phyloP scores from a whole-genome alignment of 805 yeast genomes.

The Wickerhamiella kazuoi region DNA sequence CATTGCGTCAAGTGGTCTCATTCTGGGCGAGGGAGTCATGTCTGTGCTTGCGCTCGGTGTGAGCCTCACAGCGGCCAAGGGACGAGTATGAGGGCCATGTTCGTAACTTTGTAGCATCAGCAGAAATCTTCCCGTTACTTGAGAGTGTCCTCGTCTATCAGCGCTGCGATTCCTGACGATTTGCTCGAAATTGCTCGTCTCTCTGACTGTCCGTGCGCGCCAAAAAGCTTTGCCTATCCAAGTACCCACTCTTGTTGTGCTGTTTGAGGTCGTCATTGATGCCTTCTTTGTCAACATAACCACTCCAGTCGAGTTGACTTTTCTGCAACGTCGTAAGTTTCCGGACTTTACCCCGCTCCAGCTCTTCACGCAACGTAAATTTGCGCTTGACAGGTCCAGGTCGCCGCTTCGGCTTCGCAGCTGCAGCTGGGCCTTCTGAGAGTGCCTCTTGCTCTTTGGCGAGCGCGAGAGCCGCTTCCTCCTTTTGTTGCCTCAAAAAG shows the following conservation, averaged over 20 bases:
- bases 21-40: slow-evolving; percentile 83
- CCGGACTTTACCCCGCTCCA: slow-evolving; percentile 48
- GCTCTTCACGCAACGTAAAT: slow-evolving; percentile 58
- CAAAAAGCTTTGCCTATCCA: slow-evolving; percentile 83
- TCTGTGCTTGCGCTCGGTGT: slow-evolving; percentile 64
- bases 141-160: too few relatives aligned
- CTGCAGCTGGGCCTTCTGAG: not conserved
- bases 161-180: slow-evolving; percentile 3
- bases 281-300: slow-evolving; percentile 74
- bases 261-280: slow-evolving; percentile 64
- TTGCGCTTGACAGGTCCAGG: slow-evolving; percentile 38
- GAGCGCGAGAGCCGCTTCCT: slow-evolving; percentile 11
- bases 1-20: slow-evolving; percentile 79
- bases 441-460: slow-evolving; percentile 8
- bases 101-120: too few relatives aligned
- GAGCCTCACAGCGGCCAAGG: not conserved
- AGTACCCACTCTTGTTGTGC: slow-evolving; percentile 76
- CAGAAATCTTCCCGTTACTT: too few relatives aligned
- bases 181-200: slow-evolving; percentile 26
- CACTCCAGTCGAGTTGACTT: slow-evolving; percentile 86
- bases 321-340: slow-evolving; percentile 85
- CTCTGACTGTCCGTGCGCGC: slow-evolving; percentile 47
- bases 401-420: slow-evolving; percentile 3
- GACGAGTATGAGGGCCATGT: too few relatives aligned
- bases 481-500: slow-evolving; percentile 25